phyloP scores from a whole-genome alignment of 2,329 filamentous ascomycete genomes.

The Metarhizium brunneum region DNA sequence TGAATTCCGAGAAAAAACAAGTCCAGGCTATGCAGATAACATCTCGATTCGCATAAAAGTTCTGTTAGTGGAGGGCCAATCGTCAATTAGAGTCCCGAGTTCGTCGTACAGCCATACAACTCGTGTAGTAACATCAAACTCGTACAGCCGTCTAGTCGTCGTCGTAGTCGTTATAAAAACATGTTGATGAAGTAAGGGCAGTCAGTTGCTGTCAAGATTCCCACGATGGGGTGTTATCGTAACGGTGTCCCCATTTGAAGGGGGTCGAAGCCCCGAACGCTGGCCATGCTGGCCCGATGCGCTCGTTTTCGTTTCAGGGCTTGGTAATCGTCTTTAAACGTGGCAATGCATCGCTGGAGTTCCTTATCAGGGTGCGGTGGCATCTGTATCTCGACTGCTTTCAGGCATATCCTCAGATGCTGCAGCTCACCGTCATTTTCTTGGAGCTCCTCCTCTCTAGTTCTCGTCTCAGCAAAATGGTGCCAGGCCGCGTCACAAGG shows the following conservation, averaged over 20 bases:
- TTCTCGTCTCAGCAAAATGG: neutral
- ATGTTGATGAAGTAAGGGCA: neutral
- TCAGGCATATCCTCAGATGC: conserved; percentile 52
- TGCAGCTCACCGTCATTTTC: conserved; percentile 51
- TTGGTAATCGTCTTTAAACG: conserved; percentile 52
- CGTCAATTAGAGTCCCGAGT: neutral
- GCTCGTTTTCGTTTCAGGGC: conserved; percentile 37
- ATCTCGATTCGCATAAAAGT: neutral
- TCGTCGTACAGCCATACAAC: neutral
- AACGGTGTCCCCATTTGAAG: conserved; percentile 15
- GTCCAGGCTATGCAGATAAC: neutral
- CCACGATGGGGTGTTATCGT: conserved; percentile 4
- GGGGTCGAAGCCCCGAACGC: conserved; percentile 17
- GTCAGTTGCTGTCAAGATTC: neutral
- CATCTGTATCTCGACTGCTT: conserved; percentile 52
- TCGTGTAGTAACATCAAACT: conserved; percentile 1
- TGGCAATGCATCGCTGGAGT: conserved; percentile 47
- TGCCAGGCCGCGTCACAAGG: neutral
- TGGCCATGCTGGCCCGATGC: conserved; percentile 20
- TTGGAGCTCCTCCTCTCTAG: conserved; percentile 44
- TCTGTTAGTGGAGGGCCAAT: neutral
- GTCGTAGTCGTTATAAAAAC: neutral
- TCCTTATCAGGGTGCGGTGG: conserved; percentile 43
- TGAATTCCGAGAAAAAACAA: neutral
- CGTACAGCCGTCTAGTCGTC: conserved; percentile 5